Percentiles rank a stretch among this genome's conserved stretches.
Evolutionary conservation across 306 rosid species (phyloP).

Genomic region (Clitoria ternatea): DNA sequence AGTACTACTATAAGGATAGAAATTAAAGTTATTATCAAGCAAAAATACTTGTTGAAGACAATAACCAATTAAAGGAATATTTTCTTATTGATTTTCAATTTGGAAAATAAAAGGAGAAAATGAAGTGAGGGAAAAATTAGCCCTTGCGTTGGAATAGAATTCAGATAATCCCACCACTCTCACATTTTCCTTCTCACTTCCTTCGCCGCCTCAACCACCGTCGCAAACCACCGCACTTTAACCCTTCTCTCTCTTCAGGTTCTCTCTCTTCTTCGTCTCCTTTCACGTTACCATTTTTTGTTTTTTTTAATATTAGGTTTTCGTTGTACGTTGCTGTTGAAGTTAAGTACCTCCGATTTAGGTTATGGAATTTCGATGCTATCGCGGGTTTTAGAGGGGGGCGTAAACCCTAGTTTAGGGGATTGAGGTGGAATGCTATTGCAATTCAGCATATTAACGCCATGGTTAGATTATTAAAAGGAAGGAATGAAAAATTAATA

Average conservation of each 20-base stretch:
- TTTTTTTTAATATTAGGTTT: constrained; percentile 13
- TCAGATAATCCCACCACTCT: neutral
- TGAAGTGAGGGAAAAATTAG: neutral
- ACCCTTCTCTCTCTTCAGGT: constrained; percentile 19
- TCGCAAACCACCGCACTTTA: neutral
- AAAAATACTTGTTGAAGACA: too few relatives aligned
- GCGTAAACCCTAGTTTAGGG: constrained; percentile 14
- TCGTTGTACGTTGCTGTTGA: neutral
- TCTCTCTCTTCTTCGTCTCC: neutral
- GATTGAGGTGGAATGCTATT: neutral
- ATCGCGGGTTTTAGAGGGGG: neutral
- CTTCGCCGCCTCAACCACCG: constrained; percentile 14
- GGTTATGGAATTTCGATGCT: constrained; percentile 3
- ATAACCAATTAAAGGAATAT: neutral
- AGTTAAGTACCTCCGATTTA: neutral
- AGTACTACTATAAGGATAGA: too few relatives aligned
- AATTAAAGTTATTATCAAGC: too few relatives aligned
- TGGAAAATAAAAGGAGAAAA: neutral
- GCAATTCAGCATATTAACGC: neutral
- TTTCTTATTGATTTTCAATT: neutral
- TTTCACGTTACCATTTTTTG: neutral
- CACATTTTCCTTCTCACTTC: neutral
- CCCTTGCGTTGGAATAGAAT: neutral
- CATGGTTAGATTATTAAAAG: neutral
- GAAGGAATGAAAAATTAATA: neutral